phyloP scores from a whole-genome alignment of 2,329 filamentous ascomycete species.

The Fusarium musae region DNA sequence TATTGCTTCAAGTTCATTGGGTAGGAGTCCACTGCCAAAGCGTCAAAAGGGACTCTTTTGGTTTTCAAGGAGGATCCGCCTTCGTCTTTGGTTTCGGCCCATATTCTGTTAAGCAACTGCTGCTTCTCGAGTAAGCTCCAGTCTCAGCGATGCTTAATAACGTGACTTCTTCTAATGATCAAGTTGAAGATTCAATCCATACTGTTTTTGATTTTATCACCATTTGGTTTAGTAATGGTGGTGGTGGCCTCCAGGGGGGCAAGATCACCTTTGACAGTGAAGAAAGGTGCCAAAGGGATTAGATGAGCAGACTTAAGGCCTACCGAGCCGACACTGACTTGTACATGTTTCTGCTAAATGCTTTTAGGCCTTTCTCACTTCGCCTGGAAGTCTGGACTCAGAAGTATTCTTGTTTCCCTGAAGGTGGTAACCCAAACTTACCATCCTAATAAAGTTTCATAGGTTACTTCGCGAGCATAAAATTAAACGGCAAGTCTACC shows the following conservation, averaged over 20 bases:
- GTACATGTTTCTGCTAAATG: background rate
- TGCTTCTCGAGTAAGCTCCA: background rate
- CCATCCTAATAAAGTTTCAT: background rate
- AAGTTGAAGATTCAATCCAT: background rate
- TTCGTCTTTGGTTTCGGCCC: background rate
- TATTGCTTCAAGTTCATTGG: background rate
- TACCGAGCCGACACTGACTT: too few species aligned
- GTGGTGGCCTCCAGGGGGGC: too few species aligned
- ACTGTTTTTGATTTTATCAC: background rate
- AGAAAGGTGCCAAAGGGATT: background rate
- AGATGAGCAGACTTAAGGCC: background rate
- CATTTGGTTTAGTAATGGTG: background rate
- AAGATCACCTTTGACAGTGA: background rate
- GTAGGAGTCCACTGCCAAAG: too few species aligned
- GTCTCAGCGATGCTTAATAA: background rate
- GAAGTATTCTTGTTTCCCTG: background rate
- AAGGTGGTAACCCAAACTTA: background rate
- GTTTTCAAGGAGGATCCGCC: background rate
- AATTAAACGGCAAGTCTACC: background rate
- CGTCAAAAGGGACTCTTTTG: background rate
- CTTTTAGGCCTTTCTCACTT: background rate
- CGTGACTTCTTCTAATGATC: background rate
- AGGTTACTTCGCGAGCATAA: background rate
- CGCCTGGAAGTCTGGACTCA: background rate
- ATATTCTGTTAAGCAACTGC: background rate